These are phyloP conservation scores for Ilyonectria mors-panacis DNA, from an alignment of 2,329 filamentous ascomycete genomes.

Conservation along the genomic window DNA sequence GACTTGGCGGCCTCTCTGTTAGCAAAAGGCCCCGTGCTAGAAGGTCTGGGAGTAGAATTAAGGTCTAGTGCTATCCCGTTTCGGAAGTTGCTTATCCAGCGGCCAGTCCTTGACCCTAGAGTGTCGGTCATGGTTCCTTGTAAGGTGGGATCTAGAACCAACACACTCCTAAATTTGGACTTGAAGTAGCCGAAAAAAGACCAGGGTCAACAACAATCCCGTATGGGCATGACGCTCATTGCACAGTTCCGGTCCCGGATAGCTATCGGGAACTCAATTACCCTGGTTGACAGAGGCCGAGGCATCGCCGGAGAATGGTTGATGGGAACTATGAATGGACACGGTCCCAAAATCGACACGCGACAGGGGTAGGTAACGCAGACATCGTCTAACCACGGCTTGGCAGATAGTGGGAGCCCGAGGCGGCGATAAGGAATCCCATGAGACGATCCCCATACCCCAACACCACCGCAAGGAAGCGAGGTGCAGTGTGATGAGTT, in stretches of 20 bases:
- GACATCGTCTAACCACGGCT: background rate
- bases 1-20: background rate
- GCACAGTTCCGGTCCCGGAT: background rate
- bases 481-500: background rate
- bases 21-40: background rate
- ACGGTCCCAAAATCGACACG: background rate
- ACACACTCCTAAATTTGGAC: background rate
- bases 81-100: background rate
- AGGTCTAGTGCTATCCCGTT: background rate
- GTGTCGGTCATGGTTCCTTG: background rate
- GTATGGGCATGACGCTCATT: background rate
- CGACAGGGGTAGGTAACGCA: background rate
- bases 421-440: background rate
- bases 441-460: background rate
- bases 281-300: no score
- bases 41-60: background rate
- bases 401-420: background rate
- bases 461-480: background rate
- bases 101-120: background rate
- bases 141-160: background rate
- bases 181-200: background rate
- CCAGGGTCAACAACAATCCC: background rate
- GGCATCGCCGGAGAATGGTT: background rate
- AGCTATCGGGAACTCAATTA: background rate
- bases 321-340: no score